Percentiles rank a stretch among this genome's conserved stretches.
Conservation (phyloP, 2,329 filamentous ascomycete genomes). For the Xylaria sp. region DNA sequence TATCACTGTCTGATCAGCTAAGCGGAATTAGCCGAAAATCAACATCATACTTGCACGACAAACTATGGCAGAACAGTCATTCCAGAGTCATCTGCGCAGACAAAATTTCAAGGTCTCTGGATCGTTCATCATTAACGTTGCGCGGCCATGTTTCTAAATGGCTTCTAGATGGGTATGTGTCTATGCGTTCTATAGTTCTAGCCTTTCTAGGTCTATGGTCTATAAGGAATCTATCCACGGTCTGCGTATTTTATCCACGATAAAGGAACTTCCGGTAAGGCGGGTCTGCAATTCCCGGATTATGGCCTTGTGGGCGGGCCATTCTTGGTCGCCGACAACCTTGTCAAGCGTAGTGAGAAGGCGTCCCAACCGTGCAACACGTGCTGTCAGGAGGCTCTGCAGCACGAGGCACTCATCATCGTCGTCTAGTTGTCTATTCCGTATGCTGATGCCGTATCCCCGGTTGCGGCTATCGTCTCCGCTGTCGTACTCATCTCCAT, state of each 20-base stretch:
- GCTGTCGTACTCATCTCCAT: slow-evolving; percentile 11
- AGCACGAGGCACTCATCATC: slow-evolving; percentile 37
- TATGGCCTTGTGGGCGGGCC: slow-evolving; percentile 35
- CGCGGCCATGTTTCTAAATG: not conserved
- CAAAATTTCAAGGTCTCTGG: slow-evolving; percentile 1
- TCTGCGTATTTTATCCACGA: slow-evolving; percentile 29
- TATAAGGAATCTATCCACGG: slow-evolving; percentile 27
- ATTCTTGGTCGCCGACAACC: slow-evolving; percentile 32
- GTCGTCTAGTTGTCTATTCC: slow-evolving; percentile 35
- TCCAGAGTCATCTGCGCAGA: not conserved
- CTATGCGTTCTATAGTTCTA: slow-evolving; percentile 21
- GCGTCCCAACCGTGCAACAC: slow-evolving; percentile 33
- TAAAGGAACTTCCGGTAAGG: slow-evolving; percentile 26
- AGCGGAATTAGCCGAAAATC: slow-evolving; percentile 26
- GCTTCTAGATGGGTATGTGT: slow-evolving; percentile 10
- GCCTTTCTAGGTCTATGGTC: slow-evolving; percentile 6
- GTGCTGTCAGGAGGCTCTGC: slow-evolving; percentile 36
- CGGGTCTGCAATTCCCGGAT: slow-evolving; percentile 33
- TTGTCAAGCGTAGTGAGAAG: slow-evolving; percentile 31
- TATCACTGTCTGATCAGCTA: slow-evolving; percentile 13
- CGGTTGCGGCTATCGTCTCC: slow-evolving; percentile 20
- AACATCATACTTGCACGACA: slow-evolving; percentile 4
- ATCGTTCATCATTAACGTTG: slow-evolving; percentile 12
- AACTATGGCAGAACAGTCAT: slow-evolving; percentile 16
- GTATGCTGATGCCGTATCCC: slow-evolving; percentile 36